These are phyloP conservation scores for Cairneyella variabilis DNA, from an alignment of 495 filamentous ascomycete genomes.

Conservation along the genomic window DNA sequence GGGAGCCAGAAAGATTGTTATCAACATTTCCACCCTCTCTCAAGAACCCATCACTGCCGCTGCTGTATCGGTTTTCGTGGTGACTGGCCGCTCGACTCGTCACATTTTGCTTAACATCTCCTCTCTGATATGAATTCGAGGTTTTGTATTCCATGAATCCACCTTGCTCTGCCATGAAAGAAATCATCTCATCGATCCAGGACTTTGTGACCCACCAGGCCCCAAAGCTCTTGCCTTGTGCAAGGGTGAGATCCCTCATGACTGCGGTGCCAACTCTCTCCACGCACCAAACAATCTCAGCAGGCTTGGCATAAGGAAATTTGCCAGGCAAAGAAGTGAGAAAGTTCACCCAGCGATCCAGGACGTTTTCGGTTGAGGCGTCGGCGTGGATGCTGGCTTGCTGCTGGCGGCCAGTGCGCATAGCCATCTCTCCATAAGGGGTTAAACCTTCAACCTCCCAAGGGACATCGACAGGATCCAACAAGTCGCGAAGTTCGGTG, in stretches of 20 bases:
- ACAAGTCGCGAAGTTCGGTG: constrained; percentile 66
- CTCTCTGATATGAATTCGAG: constrained; percentile 8
- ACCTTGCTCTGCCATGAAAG: constrained; percentile 87
- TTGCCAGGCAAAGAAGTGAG: constrained; percentile 66
- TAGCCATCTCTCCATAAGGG: constrained; percentile 47
- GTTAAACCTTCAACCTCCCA: constrained; percentile 52
- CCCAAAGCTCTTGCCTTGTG: constrained; percentile 79
- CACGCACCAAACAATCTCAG: constrained; percentile 65
- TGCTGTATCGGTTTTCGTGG: constrained; percentile 36
- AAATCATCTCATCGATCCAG: constrained; percentile 93
- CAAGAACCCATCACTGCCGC: constrained; percentile 36
- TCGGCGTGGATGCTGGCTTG: constrained; percentile 32
- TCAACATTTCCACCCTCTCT: constrained; percentile 13
- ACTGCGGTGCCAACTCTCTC: constrained; percentile 64
- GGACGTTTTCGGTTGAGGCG: constrained; percentile 54
- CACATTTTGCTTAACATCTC: constrained; percentile 15
- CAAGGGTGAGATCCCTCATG: constrained; percentile 76
- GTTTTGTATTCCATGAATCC: constrained; percentile 71
- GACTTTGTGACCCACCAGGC: constrained; percentile 99
- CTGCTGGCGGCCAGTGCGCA: constrained; percentile 36
- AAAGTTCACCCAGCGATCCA: constrained; percentile 84
- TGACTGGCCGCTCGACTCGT: constrained; percentile 30
- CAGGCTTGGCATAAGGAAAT: constrained; percentile 67
- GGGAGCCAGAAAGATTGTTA: constrained; percentile 10
- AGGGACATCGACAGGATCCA: constrained; percentile 57